phyloP scores from a whole-genome alignment of 2,329 filamentous ascomycete genomes.

The Colletotrichum caudatum region DNA sequence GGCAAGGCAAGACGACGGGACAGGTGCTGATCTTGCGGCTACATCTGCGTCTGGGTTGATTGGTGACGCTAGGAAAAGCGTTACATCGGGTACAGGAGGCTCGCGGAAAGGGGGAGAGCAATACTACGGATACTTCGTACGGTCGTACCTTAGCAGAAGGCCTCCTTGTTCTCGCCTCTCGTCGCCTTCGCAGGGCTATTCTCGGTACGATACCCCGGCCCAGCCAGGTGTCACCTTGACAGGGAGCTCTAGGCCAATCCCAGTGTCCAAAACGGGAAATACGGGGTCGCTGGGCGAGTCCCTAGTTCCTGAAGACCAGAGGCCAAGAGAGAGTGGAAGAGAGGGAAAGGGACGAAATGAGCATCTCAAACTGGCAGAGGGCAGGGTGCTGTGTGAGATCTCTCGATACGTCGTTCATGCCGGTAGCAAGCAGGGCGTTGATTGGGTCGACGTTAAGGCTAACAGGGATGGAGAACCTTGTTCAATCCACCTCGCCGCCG shows the following conservation, averaged over 20 bases:
- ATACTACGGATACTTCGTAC: too few species aligned
- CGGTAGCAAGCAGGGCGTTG: conserved; percentile 38
- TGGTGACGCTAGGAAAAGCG: background rate
- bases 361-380: conserved; percentile 48
- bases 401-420: conserved; percentile 48
- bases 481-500: conserved; percentile 39
- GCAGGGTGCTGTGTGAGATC: conserved; percentile 46
- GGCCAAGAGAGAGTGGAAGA: conserved; percentile 21
- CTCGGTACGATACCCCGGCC: background rate
- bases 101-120: background rate
- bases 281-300: background rate
- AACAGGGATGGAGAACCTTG: conserved; percentile 44
- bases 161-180: background rate
- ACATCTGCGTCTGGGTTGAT: conserved; percentile 23
- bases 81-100: conserved; percentile 2
- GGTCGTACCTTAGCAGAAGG: background rate
- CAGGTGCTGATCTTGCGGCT: conserved; percentile 11
- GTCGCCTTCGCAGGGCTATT: conserved; percentile 4
- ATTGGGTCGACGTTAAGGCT: conserved; percentile 53
- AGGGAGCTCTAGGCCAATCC: conserved; percentile 14
- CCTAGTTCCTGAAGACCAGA: conserved; percentile 3
- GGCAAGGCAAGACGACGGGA: background rate
- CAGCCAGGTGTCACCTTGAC: conserved; percentile 15
- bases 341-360: conserved; percentile 36
- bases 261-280: background rate